A percentile compares a stretch with the other conserved stretches of the same genome.
These are phyloP conservation scores for Kazachstania africana DNA, from an alignment of 805 yeast species.

Conservation along the genomic window DNA sequence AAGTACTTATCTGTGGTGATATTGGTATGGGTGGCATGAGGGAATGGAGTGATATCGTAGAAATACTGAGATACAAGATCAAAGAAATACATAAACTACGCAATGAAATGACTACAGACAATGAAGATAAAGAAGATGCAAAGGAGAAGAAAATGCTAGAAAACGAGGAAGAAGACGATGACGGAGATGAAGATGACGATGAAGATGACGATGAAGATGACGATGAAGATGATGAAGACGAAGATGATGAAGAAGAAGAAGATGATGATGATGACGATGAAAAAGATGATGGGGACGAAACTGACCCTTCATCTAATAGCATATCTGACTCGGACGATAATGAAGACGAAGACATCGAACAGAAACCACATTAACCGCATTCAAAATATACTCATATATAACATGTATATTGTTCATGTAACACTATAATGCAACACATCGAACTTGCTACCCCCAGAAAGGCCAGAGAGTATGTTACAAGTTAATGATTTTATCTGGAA, in stretches of 20 bases:
- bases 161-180: slow-evolving; percentile 31
- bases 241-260: slow-evolving; percentile 7
- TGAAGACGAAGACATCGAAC: no score
- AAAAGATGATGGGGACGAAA: no score
- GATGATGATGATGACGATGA: slow-evolving; percentile 7
- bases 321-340: no score
- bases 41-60: slow-evolving; percentile 76
- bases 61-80: slow-evolving; percentile 34
- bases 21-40: slow-evolving; percentile 91
- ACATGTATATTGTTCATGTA: no score
- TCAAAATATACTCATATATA: no score
- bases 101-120: slow-evolving; percentile 25
- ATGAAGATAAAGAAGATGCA: slow-evolving; percentile 14
- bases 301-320: no score
- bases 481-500: no score
- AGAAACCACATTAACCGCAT: no score
- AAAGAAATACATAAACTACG: slow-evolving; percentile 17
- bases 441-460: no score
- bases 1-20: slow-evolving; percentile 71
- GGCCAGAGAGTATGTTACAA: no score
- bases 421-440: no score
- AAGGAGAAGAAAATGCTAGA: slow-evolving; percentile 5
- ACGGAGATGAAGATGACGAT: slow-evolving; percentile 31
- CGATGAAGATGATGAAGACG: slow-evolving; percentile 13
- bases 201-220: slow-evolving; percentile 6